Evolutionary conservation across 78 protist genomes (phyloP).

Genomic region (Paulinella micropora): DNA sequence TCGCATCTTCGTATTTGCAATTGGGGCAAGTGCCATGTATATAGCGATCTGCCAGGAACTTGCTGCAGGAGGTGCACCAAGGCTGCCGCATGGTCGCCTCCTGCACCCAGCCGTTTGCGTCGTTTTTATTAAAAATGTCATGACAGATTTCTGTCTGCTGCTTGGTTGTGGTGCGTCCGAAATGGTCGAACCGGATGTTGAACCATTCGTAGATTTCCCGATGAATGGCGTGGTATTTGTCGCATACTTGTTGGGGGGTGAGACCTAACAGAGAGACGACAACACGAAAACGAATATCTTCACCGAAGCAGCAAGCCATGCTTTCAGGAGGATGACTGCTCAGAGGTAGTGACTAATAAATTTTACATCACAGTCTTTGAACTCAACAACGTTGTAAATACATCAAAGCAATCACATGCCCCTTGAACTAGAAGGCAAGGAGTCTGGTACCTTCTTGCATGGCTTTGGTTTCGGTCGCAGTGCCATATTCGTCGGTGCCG

Average conservation of each 20-base stretch:
- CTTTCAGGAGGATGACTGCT: too few species aligned
- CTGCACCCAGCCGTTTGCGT: conserved; percentile 22
- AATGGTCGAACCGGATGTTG: conserved; percentile 61
- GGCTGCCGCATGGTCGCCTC: conserved; percentile 37
- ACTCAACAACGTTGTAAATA: too few species aligned
- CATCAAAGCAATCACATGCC: too few species aligned
- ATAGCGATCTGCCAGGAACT: conserved; percentile 67
- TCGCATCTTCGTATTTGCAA: conserved; percentile 54
- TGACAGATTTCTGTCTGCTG: conserved; percentile 62
- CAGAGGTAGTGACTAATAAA: too few species aligned
- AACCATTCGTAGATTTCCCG: conserved; percentile 67
- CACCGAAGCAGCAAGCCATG: too few species aligned
- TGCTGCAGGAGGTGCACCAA: conserved; percentile 11
- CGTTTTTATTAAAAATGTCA: conserved; percentile 48
- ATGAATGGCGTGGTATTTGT: conserved; percentile 44
- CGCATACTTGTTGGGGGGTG: conserved; percentile 64
- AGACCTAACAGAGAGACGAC: too few species aligned
- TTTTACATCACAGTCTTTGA: too few species aligned
- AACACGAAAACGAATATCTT: too few species aligned
- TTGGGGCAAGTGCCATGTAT: conserved; percentile 71
- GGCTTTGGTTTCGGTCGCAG: conserved; percentile 70
- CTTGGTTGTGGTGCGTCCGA: conserved; percentile 63
- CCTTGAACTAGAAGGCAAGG: neutral
- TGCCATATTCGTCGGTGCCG: conserved; percentile 81
- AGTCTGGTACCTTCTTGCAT: conserved; percentile 29